Base-by-base conservation (phyloP, 75 land plant genomes). In the Sequoiadendron giganteum region DNA sequence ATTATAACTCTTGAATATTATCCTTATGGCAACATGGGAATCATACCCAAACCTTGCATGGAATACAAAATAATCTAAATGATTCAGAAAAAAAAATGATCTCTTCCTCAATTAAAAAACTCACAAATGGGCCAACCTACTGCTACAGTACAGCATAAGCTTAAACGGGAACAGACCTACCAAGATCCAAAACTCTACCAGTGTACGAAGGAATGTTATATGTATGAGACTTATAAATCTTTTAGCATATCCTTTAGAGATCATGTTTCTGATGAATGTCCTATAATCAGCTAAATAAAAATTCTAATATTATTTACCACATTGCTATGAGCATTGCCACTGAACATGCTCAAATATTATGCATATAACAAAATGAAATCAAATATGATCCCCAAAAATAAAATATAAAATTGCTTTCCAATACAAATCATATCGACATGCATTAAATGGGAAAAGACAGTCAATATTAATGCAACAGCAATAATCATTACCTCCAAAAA, bases 401-500 rank as follows among this genome's bases (percentile, higher is more conserved):
- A 75, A 32, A 72, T 30, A 61, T 61, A 4, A 61, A 61, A 25
- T 58, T 25, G n/a, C n/a, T 65, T 6, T 25, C 70, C 8, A 34
- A 75, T 34, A 75, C 38, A 75, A 11, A 34, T 14, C 76, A 72
- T 10, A 6, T 72, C 76, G 16, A 81, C 11, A 39, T 15, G 47
- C n/a, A 54, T 84, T 34, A 21, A 6, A 84, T 84, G 55, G 40
- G 38, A 85, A 3, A 54, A 54, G 0, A 8, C 21, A 5, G 28
- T 28, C 18, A 87, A 72, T 45, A 21, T 11, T 10, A 89, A 68
- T 16, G 48, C 72, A 32, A 48, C 1, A 58, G 52, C 15, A 34
- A 70, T 40, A 40, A 87, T 84, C 19, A 45, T 88, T 91, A 98
- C 99, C 99, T 98, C 99, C 2, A 97, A 94, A 91, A 98, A 98